Base-by-base conservation (phyloP, 2,329 filamentous ascomycete genomes). In the Alternaria novae-zelandiae region DNA sequence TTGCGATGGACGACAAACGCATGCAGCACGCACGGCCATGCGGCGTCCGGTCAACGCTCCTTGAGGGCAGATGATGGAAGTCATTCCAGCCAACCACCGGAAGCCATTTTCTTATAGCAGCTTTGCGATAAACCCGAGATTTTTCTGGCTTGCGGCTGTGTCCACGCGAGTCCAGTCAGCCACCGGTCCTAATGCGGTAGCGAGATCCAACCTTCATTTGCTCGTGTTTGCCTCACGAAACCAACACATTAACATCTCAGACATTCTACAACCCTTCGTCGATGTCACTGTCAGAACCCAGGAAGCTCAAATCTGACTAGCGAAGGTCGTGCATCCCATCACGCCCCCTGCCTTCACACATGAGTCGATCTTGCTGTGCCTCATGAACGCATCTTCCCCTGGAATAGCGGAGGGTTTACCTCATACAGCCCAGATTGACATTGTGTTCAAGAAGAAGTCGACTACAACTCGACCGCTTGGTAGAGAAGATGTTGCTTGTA, bases 81-180 rank as follows among this genome's bases (percentile, higher is more conserved):
- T n/a, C n/a, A n/a, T n/a, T 41, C 32, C 4, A 41, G 6, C 15
- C 8, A 6, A n/a, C 0, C 9, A 41, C 32, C 5, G 4, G 15
- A 41, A n/a, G 15, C 4, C 15, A 41, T 17, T 11, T 11, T 5
- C 17, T 17, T 17, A 6, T 6, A 17, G 5, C n/a, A 17, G n/a
- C 36, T 11, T 41, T 17, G 36, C n/a, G 36, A 17, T 9, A 5
- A 41, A 15, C 1, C 32, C 32, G 2, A 36, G 9, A 4, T 7
- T n/a, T 0, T 36, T 9, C 9, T 36, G 3, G 0, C 0, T 36
- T 5, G 32, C 32, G 32, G 32, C 9, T n/a, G 15, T 0, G 17
- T 41, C 8, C 9, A 41, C 8, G 8, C 15, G 15, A 41, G 8
- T 10, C 3, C 32, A 4, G 32, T n/a, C 15, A 1, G 32, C 32